phyloP scores from a whole-genome alignment of 192 early-diverging fungal species.

The Cetraspora pellucida region DNA sequence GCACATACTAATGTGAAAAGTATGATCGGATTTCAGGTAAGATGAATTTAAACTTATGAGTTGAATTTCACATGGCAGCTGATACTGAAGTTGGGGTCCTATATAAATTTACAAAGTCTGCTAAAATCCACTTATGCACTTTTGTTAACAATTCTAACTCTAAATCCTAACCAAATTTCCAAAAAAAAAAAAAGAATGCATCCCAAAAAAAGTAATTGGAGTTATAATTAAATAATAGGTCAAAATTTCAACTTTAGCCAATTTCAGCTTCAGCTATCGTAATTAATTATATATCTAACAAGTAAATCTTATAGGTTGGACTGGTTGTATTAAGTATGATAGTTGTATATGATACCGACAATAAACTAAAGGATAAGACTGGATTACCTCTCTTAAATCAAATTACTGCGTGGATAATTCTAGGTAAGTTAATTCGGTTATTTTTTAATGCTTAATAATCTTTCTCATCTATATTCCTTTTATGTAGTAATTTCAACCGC shows the following conservation, averaged over 20 bases:
- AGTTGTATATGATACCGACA: conserved; percentile 65
- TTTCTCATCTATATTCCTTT: not conserved
- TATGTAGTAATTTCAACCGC: conserved; percentile 49
- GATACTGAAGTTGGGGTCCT: no score
- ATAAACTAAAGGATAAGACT: conserved; percentile 55
- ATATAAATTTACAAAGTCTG: no score
- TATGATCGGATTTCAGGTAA: conserved; percentile 13
- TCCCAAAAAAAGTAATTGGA: not conserved
- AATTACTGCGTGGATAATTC: conserved; percentile 63
- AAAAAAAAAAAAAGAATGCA: no score
- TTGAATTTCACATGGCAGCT: no score
- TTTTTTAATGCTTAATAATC: not conserved
- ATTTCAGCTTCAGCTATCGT: no score
- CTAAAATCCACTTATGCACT: no score
- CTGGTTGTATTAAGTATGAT: conserved; percentile 58
- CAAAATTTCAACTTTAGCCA: no score
- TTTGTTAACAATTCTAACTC: no score
- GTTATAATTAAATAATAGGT: not conserved
- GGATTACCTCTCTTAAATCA: conserved; percentile 75
- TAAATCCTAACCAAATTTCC: no score
- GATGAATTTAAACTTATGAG: not conserved
- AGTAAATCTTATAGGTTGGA: conserved; percentile 38
- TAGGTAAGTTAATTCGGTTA: conserved; percentile 49
- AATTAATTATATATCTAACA: no score
- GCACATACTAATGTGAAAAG: not conserved